Percentiles rank a stretch among this genome's conserved stretches.
Evolutionary conservation across 148 eudicot genomes (phyloP).

Genomic region (Mesembryanthemum crystallinum): DNA sequence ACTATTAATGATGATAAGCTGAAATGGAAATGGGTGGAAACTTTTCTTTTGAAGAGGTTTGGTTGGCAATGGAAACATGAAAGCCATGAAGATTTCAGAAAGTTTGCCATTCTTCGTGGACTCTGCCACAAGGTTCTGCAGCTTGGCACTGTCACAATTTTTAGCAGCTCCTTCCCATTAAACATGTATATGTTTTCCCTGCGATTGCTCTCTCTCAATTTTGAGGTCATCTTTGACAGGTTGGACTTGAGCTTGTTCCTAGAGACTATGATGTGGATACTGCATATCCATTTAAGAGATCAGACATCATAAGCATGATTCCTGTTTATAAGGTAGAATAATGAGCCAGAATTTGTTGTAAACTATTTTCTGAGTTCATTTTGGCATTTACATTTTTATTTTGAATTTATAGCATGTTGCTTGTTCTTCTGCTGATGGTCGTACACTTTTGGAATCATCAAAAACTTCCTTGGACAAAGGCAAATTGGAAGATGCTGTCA

Average conservation of each 20-base stretch:
- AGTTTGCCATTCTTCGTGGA: slow-evolving; percentile 91
- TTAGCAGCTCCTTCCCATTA: neutral
- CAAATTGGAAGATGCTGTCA: slow-evolving; percentile 92
- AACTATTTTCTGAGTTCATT: neutral
- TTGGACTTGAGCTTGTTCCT: slow-evolving; percentile 86
- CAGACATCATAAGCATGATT: slow-evolving; percentile 79
- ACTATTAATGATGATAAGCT: slow-evolving; percentile 43
- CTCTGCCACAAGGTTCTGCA: slow-evolving; percentile 80
- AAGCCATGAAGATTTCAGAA: slow-evolving; percentile 53
- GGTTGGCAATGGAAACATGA: slow-evolving; percentile 78
- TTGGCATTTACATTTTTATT: slow-evolving; percentile 23
- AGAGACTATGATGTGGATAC: slow-evolving; percentile 87
- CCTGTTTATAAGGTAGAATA: slow-evolving; percentile 74
- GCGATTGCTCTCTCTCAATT: slow-evolving; percentile 7
- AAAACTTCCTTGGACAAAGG: slow-evolving; percentile 96
- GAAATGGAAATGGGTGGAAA: slow-evolving; percentile 83
- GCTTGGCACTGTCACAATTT: neutral
- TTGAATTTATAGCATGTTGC: slow-evolving; percentile 69
- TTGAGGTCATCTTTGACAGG: slow-evolving; percentile 40
- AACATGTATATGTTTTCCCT: neutral
- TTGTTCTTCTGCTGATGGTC: slow-evolving; percentile 97
- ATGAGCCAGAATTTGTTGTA: slow-evolving; percentile 6
- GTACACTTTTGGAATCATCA: slow-evolving; percentile 83
- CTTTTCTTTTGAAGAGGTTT: slow-evolving; percentile 74
- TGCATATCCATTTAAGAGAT: slow-evolving; percentile 61